Evolutionary conservation across 2,329 filamentous ascomycete species (phyloP).

Genomic region (Neoscytalidium dimidiatum): DNA sequence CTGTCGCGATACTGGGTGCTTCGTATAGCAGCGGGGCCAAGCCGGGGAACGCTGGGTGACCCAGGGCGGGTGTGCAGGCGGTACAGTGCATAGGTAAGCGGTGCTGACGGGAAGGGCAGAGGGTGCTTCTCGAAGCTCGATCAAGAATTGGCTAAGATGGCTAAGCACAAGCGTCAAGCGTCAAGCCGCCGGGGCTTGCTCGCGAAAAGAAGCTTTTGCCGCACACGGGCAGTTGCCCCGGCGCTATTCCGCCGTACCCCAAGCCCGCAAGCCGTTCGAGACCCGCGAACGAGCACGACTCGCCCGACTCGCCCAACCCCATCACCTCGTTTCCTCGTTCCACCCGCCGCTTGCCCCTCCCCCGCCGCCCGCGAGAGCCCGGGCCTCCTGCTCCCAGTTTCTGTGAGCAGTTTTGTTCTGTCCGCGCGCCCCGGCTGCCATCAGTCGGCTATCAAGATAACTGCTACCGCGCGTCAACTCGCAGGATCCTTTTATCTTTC

Average conservation of each 20-base stretch:
- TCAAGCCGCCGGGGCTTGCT: too few relatives aligned
- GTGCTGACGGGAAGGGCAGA: not conserved
- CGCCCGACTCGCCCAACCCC: not conserved
- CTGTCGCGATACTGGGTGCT: too few relatives aligned
- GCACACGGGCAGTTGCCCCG: constrained; percentile 3
- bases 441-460: not conserved
- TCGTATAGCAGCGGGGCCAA: too few relatives aligned
- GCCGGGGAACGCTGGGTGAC: not conserved
- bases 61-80: too few relatives aligned
- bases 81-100: not conserved
- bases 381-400: not conserved
- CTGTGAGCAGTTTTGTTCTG: constrained; percentile 10
- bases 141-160: constrained; percentile 3
- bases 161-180: not conserved
- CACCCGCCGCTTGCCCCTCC: not conserved
- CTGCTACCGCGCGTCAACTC: not conserved
- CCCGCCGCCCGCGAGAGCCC: too few relatives aligned
- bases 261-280: not conserved
- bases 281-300: too few relatives aligned
- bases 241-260: constrained; percentile 10
- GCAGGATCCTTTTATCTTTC: not conserved
- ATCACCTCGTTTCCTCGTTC: not conserved
- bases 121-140: not conserved
- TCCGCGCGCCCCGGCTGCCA: not conserved
- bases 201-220: constrained; percentile 4